Percentiles rank a stretch among this genome's conserved stretches.
phyloP scores from a whole-genome alignment of 2,329 filamentous ascomycete genomes.

The Raffaelea ambrosiae region DNA sequence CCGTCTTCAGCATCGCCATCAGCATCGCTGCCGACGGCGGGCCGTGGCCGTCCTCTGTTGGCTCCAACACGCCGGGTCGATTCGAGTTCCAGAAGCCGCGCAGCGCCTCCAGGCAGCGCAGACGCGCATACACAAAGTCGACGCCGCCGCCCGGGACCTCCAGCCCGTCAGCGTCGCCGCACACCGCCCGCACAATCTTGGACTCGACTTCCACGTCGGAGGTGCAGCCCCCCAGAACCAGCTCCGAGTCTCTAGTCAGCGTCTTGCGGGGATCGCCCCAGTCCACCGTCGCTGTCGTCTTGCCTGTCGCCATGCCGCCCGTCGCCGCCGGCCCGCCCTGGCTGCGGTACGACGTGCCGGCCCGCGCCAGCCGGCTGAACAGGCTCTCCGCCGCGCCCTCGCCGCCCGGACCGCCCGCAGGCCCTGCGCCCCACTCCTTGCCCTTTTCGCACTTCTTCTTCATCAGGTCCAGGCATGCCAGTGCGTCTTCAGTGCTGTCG shows the following conservation, averaged over 20 bases:
- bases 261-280: constrained; percentile 71
- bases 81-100: constrained; percentile 62
- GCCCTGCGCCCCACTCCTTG: constrained; percentile 64
- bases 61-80: no score
- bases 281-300: constrained; percentile 71
- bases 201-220: constrained; percentile 50
- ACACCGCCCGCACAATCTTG: constrained; percentile 48
- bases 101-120: constrained; percentile 56
- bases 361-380: constrained; percentile 69
- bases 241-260: constrained; percentile 45
- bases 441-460: constrained; percentile 96
- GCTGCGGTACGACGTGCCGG: constrained; percentile 53
- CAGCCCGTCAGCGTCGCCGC: constrained; percentile 48
- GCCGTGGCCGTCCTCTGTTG: constrained; percentile 21
- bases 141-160: constrained; percentile 52
- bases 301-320: constrained; percentile 46
- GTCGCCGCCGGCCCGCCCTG: constrained; percentile 50
- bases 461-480: constrained; percentile 82
- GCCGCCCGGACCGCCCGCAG: constrained; percentile 24
- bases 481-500: constrained; percentile 87
- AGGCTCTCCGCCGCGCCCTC: constrained; percentile 78
- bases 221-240: constrained; percentile 43
- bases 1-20: constrained; percentile 7
- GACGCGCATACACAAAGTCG: constrained; percentile 59
- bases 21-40: constrained; percentile 21